phyloP scores from a whole-genome alignment of 1,139 yeast genomes.

The Geotrichum histeridarum region DNA sequence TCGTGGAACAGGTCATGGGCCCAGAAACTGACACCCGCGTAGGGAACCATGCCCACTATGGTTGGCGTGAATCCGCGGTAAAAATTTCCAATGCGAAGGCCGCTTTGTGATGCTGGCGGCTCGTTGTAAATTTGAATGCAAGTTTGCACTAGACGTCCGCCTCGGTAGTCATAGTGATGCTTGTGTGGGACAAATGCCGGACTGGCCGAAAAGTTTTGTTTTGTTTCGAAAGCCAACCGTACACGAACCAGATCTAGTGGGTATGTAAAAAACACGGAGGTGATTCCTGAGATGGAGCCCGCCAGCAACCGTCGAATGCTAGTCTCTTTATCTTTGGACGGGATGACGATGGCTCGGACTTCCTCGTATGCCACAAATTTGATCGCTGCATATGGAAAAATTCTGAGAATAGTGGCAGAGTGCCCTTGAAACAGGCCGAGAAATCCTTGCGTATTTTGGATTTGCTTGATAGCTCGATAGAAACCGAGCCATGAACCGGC shows the following conservation, averaged over 20 bases:
- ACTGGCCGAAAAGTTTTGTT: constrained; percentile 33
- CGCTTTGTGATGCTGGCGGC: constrained; percentile 31
- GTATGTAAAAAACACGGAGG: constrained; percentile 83
- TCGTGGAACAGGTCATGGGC: constrained; percentile 92
- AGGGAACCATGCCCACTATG: constrained; percentile 90
- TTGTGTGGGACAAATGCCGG: constrained; percentile 27
- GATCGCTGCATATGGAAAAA: constrained; percentile 95
- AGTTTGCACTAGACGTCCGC: constrained; percentile 55
- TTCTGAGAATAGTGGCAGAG: constrained; percentile 81
- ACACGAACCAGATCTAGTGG: constrained; percentile 90
- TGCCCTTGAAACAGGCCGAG: constrained; percentile 91
- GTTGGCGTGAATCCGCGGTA: constrained; percentile 95
- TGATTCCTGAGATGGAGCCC: constrained; percentile 81
- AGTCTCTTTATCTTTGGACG: constrained; percentile 68
- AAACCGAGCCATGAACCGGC: constrained; percentile 80
- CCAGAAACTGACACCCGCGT: constrained; percentile 95
- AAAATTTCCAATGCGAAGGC: constrained; percentile 49
- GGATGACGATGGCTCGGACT: constrained; percentile 72
- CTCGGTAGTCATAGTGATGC: constrained; percentile 31
- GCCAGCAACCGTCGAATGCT: constrained; percentile 74
- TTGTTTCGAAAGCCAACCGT: constrained; percentile 83
- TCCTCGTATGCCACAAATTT: constrained; percentile 98
- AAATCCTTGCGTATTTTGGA: constrained; percentile 66
- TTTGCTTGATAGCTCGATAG: constrained; percentile 62
- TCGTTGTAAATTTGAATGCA: constrained; percentile 57